Percentiles rank a stretch among this genome's conserved stretches.
These are phyloP conservation scores for Malus sylvestris DNA, from an alignment of 306 rosid genomes.

Conservation along the genomic window DNA sequence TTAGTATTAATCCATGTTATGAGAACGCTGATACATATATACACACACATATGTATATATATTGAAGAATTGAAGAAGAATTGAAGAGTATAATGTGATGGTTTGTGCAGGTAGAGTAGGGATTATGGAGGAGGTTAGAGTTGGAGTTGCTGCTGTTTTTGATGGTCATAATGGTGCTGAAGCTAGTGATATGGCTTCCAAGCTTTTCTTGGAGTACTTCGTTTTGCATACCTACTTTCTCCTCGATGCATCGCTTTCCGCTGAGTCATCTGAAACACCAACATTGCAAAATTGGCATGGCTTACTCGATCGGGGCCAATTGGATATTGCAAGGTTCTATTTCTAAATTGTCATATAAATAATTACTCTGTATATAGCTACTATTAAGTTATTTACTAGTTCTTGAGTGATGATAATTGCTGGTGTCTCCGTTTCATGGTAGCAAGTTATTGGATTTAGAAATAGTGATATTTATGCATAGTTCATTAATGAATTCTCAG, in stretches of 20 bases:
- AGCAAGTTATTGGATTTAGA: no score
- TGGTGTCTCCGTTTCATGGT: no score
- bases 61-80: no score
- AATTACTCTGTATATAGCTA: no score
- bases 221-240: conserved; percentile 87
- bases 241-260: conserved; percentile 73
- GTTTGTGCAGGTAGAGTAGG: conserved; percentile 44
- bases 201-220: conserved; percentile 80
- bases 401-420: no score
- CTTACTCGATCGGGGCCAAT: conserved; percentile 26
- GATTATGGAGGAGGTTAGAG: conserved; percentile 55
- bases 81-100: neutral
- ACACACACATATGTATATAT: no score
- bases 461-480: no score
- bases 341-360: neutral
- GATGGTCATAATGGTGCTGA: conserved; percentile 95
- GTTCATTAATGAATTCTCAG: no score
- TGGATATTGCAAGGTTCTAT: conserved; percentile 51
- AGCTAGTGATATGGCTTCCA: conserved; percentile 92
- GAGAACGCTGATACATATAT: no score
- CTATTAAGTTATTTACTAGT: no score
- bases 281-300: conserved; percentile 40
- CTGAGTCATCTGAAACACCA: conserved; percentile 25
- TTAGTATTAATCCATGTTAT: no score
- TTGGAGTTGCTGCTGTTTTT: conserved; percentile 79